Evolutionary conservation across 106 monocot species (phyloP), one percentile per base, ranked within the genome.

Genomic region (Acorus calamus): DNA sequence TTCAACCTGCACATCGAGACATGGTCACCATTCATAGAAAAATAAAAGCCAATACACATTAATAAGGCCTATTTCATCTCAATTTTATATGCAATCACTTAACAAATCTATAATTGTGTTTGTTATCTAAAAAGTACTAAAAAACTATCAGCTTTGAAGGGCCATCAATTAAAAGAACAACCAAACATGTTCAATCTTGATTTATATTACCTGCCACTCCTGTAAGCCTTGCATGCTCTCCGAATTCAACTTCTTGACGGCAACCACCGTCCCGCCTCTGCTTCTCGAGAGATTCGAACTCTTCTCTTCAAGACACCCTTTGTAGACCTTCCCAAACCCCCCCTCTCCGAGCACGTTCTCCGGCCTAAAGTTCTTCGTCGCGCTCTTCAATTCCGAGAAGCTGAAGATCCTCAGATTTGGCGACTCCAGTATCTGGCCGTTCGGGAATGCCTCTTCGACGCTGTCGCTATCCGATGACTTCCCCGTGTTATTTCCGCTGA

Each of bases 281-380:
- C 59, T 69, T 49, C 78, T 88, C 1, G 79, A 2, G 4, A 88
- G 88, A 45, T 67, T 80, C 47, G 80, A 71, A 8, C 82, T 82
- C 62, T 75, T 82, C 80, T 76, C 78, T 14, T 88, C 83, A 45
- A 84, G 79, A 81, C 84, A 84, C 4, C 92, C 92, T 62, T 92
- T 92, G 62, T 75, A 88, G 3, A 92, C 92, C 62, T 9, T 77
- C 42, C 92, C 92, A 50, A 92, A 92, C 0, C 92, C 92, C 10
- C 92, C 92, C 52, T 88, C 77, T 1, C 92, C 92, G 7, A 92
- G 69, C 3, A 84, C 11, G 7, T 69, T 75, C 2, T 88, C 82
- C 2, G 82, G 56, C 70, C 76, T 84, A 59, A 92, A 92, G 46
- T 80, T 85, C 62, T 51, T 72, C 3, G 92, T 92, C 12, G 85